Conservation (phyloP, 805 yeast genomes). For the Alloascoidea africana region DNA sequence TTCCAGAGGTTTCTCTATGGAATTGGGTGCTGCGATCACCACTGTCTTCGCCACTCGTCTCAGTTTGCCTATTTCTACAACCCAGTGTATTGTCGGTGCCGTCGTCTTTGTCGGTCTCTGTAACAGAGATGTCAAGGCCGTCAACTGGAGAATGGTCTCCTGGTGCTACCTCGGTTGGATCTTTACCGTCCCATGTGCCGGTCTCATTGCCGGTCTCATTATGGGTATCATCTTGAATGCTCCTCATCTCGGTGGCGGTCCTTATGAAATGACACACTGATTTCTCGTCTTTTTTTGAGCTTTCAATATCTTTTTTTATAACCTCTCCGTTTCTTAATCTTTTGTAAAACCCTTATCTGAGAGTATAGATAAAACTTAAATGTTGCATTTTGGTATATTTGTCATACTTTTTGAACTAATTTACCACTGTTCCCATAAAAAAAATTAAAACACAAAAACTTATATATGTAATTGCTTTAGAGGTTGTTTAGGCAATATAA, state of each 20-base stretch:
- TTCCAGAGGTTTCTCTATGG: conserved; percentile 62
- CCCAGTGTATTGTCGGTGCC: conserved; percentile 69
- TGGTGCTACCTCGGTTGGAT: conserved; percentile 67
- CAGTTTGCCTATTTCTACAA: conserved; percentile 59
- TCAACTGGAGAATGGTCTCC: conserved; percentile 64
- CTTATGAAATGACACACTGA: too few relatives aligned
- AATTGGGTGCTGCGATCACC: conserved; percentile 65
- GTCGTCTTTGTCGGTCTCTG: conserved; percentile 64
- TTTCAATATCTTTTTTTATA: too few relatives aligned
- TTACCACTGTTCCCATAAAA: too few relatives aligned
- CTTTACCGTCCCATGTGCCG: conserved; percentile 60
- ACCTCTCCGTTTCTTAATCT: too few relatives aligned
- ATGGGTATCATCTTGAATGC: conserved; percentile 53
- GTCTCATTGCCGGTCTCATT: conserved; percentile 51
- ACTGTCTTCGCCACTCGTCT: conserved; percentile 64
- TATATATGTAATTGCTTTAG: too few relatives aligned
- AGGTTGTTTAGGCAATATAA: too few relatives aligned
- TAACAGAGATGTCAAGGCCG: conserved; percentile 44
- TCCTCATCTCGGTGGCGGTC: conserved; percentile 36
- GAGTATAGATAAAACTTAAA: too few relatives aligned
- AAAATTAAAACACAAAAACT: too few relatives aligned
- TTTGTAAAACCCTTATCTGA: too few relatives aligned
- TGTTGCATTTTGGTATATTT: too few relatives aligned
- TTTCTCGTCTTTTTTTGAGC: too few relatives aligned
- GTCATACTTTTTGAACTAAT: too few relatives aligned